Evolutionary conservation across 2,329 filamentous ascomycete species (phyloP).

Genomic region (Colletotrichum australisinense): DNA sequence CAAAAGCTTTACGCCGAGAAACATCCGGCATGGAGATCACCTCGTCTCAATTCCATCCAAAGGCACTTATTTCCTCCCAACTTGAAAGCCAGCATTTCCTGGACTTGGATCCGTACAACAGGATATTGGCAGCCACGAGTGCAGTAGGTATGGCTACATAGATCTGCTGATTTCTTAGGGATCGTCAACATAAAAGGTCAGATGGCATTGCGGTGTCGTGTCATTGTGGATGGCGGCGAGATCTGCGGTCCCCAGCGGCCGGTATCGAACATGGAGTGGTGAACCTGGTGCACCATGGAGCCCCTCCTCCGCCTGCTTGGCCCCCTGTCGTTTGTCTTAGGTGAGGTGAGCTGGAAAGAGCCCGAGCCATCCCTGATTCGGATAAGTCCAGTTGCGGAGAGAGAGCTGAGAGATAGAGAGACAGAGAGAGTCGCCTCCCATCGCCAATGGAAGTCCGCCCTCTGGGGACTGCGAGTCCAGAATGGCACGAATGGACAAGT

Average conservation of each 20-base stretch:
- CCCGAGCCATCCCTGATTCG: slow-evolving; percentile 1
- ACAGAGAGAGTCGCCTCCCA: neutral
- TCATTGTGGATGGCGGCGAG: neutral
- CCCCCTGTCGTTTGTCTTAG: slow-evolving; percentile 1
- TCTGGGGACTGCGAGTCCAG: neutral
- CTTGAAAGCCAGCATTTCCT: neutral
- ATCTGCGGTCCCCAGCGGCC: neutral
- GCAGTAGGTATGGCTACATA: neutral
- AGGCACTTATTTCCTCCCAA: neutral
- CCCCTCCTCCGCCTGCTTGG: neutral
- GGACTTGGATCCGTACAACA: neutral
- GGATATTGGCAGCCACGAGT: neutral
- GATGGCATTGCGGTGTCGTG: neutral
- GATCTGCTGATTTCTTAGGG: neutral
- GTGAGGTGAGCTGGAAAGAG: slow-evolving; percentile 24
- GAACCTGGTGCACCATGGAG: neutral
- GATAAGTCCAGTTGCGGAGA: slow-evolving; percentile 17
- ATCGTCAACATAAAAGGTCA: neutral
- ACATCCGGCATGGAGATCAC: neutral
- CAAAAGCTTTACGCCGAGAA: no score
- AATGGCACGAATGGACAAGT: neutral
- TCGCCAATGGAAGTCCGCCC: neutral
- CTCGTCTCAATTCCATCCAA: neutral
- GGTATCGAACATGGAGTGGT: neutral
- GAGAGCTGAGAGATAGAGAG: no score